Percentiles rank a stretch among this genome's conserved stretches.
phyloP scores from a whole-genome alignment of 2,329 filamentous ascomycete genomes.

The Mollisia scopiformis region DNA sequence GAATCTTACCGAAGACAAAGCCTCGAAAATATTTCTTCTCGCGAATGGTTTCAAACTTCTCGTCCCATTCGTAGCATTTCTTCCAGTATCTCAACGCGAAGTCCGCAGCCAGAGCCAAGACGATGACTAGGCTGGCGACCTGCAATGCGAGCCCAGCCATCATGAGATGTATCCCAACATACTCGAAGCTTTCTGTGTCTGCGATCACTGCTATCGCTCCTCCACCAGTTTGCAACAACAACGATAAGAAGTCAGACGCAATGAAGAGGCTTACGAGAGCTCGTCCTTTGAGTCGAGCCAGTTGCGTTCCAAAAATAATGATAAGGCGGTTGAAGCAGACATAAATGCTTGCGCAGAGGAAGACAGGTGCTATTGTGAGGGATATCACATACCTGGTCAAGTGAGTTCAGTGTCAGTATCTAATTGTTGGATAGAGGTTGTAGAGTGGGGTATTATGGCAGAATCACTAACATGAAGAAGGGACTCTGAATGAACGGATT shows the following conservation, averaged over 20 bases:
- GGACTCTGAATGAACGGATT: slow-evolving; percentile 50
- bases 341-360: slow-evolving; percentile 64
- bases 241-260: slow-evolving; percentile 59
- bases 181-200: slow-evolving; percentile 6
- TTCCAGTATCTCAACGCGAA: no score
- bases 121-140: not conserved
- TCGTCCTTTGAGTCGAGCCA: slow-evolving; percentile 42
- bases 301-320: slow-evolving; percentile 41
- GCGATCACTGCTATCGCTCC: slow-evolving; percentile 49
- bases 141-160: slow-evolving; percentile 47
- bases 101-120: not conserved
- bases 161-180: slow-evolving; percentile 56
- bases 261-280: slow-evolving; percentile 58
- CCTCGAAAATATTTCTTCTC: no score
- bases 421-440: not conserved
- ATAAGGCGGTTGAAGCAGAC: slow-evolving; percentile 55
- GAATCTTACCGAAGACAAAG: no score
- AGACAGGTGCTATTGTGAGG: slow-evolving; percentile 64
- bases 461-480: slow-evolving; percentile 52
- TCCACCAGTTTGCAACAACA: slow-evolving; percentile 60
- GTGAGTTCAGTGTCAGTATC: not conserved
- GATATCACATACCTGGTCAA: slow-evolving; percentile 46
- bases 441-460: not conserved
- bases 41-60: no score
- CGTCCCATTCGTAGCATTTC: no score